Evolutionary conservation across 805 yeast species (phyloP), one percentile per base, ranked within the genome.

Genomic region (Millerozyma miso): DNA sequence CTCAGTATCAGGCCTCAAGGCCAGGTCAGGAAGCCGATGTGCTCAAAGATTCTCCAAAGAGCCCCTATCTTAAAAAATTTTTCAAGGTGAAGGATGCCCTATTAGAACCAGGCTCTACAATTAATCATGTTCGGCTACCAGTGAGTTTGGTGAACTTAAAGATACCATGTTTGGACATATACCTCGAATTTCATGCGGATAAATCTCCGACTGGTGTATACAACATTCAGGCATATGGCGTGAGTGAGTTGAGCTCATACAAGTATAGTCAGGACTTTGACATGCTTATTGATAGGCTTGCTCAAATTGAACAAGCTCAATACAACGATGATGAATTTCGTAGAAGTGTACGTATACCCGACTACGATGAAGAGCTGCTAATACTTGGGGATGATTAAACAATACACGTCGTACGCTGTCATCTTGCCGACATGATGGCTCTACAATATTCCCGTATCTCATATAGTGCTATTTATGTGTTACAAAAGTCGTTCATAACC

Each of bases 41-140:
- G 10, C 29, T 7, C 29, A 23, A 23, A 10, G 35, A 4, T 38
- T 8, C 39, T 10, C 16, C 32, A 16, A 38, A 42, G 12, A 60
- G 56, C 45, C 60, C 55, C 41, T 68, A 62, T 43, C 50, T 63
- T 42, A 50, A 50, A 3, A 63, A 62, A 40, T 69, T 61, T 42
- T 45, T 56, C 42, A 65, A 67, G 43, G 47, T 68, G 13, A 57
- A 60, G 29, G 64, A 65, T 31, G 39, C 49, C 3, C 35, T 38
- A 7, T 23, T 60, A 5, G 47, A 43, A 6, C 38, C 50, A 3
- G 35, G 47, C 4, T 48, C 49, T 35, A 26, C 48, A 0, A 40
- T 62, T 4, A 55, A 54, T 31, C 67, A 65, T 42, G 44, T 70
- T 10, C 56, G 56, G 43, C 38, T 70, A 5, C 73, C 74, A 2